Evolutionary conservation across 805 yeast species (phyloP), one percentile per base, ranked within the genome.

Genomic region (Zygotorulaspora sp.): DNA sequence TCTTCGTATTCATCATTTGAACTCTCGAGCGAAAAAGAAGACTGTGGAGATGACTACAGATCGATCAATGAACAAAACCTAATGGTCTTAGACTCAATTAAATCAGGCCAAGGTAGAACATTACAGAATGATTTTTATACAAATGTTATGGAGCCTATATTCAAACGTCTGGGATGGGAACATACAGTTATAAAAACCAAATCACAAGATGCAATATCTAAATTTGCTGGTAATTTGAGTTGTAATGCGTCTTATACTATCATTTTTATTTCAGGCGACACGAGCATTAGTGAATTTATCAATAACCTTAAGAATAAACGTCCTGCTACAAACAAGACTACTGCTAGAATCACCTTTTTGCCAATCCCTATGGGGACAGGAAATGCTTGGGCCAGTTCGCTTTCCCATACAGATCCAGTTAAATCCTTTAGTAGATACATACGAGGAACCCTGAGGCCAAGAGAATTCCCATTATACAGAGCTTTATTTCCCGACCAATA

Each of bases 321-420:
- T 7, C 23, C 37, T 5, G 15, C 4, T 16, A 35, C 7, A 26
- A 35, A n/a, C 17, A 16, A 8, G 19, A 22, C 16, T 8, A 20
- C 32, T 8, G 14, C 27, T 24, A 16, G 33, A 1, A 20, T 65
- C 6, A 40, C 47, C 23, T 30, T 66, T 4, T 39, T 55, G 2
- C 53, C 62, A 1, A 57, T 89, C 11, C 95, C 96, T 0, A 68
- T 78, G 42, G 97, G 97, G 1, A 82, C 95, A 1, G 97, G 95
- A 0, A 89, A 89, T 57, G 88, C 95, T 1, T 66, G 86, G 42
- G 74, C 85, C 2, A 71, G 74, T 16, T 80, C 95, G 0, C 48
- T 79, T 2, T 78, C 76, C 0, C 41, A 73, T 3, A 32, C 36
- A 0, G 53, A 58, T 18, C 66, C 68, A 10, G 38, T 62, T 1